A percentile compares a stretch with the other conserved stretches of the same genome.
phyloP scores from a whole-genome alignment of 129 eudicot genomes.

The Flaveria bidentis region DNA sequence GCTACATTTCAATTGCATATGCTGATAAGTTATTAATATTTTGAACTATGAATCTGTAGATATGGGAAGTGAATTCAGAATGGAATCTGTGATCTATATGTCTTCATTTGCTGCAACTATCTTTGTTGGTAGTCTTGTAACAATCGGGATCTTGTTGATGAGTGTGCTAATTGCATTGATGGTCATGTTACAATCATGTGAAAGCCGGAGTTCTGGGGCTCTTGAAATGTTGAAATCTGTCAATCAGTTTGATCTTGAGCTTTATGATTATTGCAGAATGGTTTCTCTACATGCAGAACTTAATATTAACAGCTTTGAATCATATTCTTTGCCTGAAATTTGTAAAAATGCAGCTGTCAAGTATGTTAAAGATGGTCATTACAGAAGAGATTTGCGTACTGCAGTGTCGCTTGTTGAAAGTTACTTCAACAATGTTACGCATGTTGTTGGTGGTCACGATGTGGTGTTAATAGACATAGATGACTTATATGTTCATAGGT shows the following conservation, averaged over 20 bases:
- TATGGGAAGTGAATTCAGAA: conserved; percentile 40
- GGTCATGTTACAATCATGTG: conserved; percentile 55
- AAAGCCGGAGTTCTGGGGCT: conserved; percentile 40
- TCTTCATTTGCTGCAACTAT: conserved; percentile 57
- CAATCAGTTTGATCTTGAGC: background rate
- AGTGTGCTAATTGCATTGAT: conserved; percentile 45
- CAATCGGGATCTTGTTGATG: conserved; percentile 41
- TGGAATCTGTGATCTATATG: conserved; percentile 52
- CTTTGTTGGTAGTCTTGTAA: conserved; percentile 48
- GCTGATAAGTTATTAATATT: background rate
- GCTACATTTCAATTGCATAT: background rate
- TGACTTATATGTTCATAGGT: conserved; percentile 40
- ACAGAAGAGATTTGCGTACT: conserved; percentile 41
- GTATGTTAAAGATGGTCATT: conserved; percentile 51
- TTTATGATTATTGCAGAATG: conserved; percentile 40
- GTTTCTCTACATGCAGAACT: conserved; percentile 43
- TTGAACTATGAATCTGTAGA: conserved; percentile 38
- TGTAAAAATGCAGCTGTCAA: conserved; percentile 37
- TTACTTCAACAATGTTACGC: conserved; percentile 39
- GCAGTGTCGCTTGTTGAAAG: conserved; percentile 32
- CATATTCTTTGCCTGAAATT: conserved; percentile 39
- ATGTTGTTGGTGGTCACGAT: conserved; percentile 32
- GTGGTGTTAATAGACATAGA: conserved; percentile 57
- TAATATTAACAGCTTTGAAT: conserved; percentile 43
- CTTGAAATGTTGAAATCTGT: conserved; percentile 33